phyloP scores from a whole-genome alignment of 192 early-diverging fungal species.

The Linnemannia schmuckeri region DNA sequence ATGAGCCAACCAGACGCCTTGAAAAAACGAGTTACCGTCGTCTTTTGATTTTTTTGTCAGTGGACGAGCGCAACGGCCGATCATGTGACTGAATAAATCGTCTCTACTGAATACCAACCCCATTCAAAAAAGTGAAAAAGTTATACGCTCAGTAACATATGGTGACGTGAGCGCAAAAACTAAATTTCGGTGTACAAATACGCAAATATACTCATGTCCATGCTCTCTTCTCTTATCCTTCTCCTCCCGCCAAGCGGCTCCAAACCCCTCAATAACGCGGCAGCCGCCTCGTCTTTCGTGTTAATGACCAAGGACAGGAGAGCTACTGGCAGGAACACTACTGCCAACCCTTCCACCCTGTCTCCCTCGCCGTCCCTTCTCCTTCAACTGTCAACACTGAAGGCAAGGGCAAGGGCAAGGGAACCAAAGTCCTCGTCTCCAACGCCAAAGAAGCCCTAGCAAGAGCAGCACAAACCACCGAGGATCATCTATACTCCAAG shows the following conservation, averaged over 20 bases:
- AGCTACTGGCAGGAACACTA: not conserved
- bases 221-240: not conserved
- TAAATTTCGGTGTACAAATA: not conserved
- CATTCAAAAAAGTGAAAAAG: too few species aligned
- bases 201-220: not conserved
- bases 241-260: not conserved
- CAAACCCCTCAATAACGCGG: not conserved
- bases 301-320: not conserved
- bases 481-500: not conserved
- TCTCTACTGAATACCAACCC: too few species aligned
- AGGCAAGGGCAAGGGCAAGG: not conserved
- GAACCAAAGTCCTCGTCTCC: too few species aligned
- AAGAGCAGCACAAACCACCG: not conserved
- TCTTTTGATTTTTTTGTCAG: too few species aligned
- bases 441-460: not conserved
- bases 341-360: not conserved
- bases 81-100: too few species aligned
- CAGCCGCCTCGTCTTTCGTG: not conserved
- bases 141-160: too few species aligned
- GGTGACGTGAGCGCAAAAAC: too few species aligned
- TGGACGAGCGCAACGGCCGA: too few species aligned
- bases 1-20: too few species aligned
- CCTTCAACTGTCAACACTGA: not conserved
- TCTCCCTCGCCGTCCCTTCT: not conserved
- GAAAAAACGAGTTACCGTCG: too few species aligned